Evolutionary conservation across 768 basidiomycete genomes (phyloP).

Genomic region (Leccinum aurantiacum): DNA sequence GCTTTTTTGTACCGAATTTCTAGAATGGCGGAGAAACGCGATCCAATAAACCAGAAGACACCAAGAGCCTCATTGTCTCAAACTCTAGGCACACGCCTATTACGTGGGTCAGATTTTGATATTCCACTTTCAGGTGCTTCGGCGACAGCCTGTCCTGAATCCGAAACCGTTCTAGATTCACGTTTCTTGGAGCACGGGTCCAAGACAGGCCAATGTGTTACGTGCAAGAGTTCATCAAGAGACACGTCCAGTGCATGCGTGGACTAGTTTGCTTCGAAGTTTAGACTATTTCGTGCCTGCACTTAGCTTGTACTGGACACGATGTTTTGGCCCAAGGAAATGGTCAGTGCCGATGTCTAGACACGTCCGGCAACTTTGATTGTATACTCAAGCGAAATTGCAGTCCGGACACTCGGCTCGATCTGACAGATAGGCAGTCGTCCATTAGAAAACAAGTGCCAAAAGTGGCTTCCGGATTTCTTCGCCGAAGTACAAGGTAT

Average conservation of each 20-base stretch:
- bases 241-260: conserved; percentile 90
- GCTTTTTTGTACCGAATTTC: too few species aligned
- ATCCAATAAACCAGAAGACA: conserved; percentile 85
- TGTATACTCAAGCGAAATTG: not conserved
- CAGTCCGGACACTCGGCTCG: not conserved
- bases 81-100: conserved; percentile 64
- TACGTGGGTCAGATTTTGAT: not conserved
- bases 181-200: too few species aligned
- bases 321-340: not conserved
- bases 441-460: not conserved
- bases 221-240: conserved; percentile 50
- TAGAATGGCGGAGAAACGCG: conserved; percentile 44
- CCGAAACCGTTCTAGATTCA: conserved; percentile 56
- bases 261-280: conserved; percentile 79
- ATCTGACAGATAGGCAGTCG: not conserved
- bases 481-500: not conserved
- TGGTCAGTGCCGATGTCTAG: not conserved
- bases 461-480: not conserved
- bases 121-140: conserved; percentile 67
- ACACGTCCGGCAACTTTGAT: not conserved
- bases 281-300: conserved; percentile 29
- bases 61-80: conserved; percentile 66
- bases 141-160: conserved; percentile 75
- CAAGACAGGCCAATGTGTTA: too few species aligned
- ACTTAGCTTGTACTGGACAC: too few species aligned